Conservation (phyloP, 106 monocot genomes). For the Dendrobium chrysotoxum region DNA sequence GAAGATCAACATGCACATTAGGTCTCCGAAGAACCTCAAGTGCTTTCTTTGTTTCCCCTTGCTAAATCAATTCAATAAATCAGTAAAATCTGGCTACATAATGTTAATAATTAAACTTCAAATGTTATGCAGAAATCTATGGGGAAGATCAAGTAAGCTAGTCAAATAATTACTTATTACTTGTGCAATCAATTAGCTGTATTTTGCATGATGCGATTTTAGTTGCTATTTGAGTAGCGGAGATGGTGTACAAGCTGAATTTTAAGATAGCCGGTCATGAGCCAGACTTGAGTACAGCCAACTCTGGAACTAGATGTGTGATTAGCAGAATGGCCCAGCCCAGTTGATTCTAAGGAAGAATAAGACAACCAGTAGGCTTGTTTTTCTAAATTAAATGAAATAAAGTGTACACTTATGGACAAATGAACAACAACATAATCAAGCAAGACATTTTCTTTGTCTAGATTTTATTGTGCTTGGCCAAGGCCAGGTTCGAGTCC, state of each 20-base stretch:
- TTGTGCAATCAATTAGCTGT: neutral
- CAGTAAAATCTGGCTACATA: neutral
- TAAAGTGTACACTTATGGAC: neutral
- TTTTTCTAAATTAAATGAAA: neutral
- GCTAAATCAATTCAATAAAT: conserved; percentile 34
- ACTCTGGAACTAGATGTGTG: neutral
- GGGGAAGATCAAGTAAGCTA: neutral
- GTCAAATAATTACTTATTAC: neutral
- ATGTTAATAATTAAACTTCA: neutral
- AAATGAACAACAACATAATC: neutral
- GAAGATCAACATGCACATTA: conserved; percentile 82
- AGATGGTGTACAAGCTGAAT: neutral
- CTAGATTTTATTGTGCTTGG: no score
- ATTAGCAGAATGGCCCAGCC: neutral
- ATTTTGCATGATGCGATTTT: neutral
- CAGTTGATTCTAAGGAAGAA: no score
- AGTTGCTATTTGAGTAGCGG: neutral
- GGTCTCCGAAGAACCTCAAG: conserved; percentile 84
- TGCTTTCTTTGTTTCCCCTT: conserved; percentile 96
- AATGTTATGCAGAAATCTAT: neutral
- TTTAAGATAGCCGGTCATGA: neutral
- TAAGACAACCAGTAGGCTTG: no score
- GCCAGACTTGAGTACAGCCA: neutral
- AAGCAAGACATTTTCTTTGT: no score
- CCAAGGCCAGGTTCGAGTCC: no score